Evolutionary conservation across 2,329 filamentous ascomycete species (phyloP), one percentile per base, ranked within the genome.

Genomic region (Scytalidium sp.): DNA sequence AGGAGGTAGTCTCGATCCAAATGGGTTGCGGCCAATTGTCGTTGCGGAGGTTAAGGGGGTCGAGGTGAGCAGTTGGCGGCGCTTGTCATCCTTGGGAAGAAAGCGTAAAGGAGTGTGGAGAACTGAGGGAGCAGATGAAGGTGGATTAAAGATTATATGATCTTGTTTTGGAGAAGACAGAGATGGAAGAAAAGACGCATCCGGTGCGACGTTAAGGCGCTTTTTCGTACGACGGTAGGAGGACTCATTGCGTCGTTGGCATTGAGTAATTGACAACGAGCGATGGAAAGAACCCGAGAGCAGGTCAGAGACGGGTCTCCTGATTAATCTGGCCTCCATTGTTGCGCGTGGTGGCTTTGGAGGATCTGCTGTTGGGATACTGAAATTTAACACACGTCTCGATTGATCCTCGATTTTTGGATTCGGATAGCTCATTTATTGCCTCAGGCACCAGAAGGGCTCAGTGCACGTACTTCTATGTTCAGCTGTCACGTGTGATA

Each of bases 101-200:
- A 86, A 86, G 63, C 83, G 79, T 69, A 83, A 78, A 50, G 83
- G 83, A n/a, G 83, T 86, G 69, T 85, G 78, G 60, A 74, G 75
- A 50, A 83, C 80, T n/a, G 79, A 77, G 3, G 78, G 70, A 49
- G 74, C 70, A 9, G 78, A 73, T 15, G 77, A 68, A 21, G 79
- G 79, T 39, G 79, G 79, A 69, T 80, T 81, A 70, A 78, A 81
- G 63, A 82, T 73, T 62, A 82, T 75, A 51, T 70, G 67, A 59
- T 73, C 64, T 56, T 68, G 62, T 55, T 65, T 54, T 63, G 68
- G 56, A 64, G 70, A 54, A 40, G 51, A 22, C 32, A 60, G 56
- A 39, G 57, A 56, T 21, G 50, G 44, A 43, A 81, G 69, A 67
- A 86, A 85, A 57, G 80, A 81, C 32, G 76, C 69, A 70, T 85